A percentile compares a stretch with the other conserved stretches of the same genome.
phyloP scores from a whole-genome alignment of 2,329 filamentous ascomycete genomes.

The Hysterium pulicare region DNA sequence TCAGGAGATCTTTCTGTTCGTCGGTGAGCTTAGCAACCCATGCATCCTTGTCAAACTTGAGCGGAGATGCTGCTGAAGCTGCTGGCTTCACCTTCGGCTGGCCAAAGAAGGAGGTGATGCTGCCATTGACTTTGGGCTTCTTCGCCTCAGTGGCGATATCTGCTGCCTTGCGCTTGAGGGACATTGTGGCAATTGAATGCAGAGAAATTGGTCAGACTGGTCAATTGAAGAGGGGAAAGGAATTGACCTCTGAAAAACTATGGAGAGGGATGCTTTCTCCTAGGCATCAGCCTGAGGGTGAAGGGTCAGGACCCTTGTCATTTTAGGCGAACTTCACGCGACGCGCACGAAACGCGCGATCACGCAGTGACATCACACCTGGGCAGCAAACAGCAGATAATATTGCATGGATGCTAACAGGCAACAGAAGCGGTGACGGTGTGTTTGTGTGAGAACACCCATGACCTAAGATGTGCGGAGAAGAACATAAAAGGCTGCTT shows the following conservation, averaged over 20 bases:
- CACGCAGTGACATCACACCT: neutral
- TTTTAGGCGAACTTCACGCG: no score
- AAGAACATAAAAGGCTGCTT: no score
- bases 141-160: slow-evolving; percentile 46
- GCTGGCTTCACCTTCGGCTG: slow-evolving; percentile 54
- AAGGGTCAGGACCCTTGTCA: no score
- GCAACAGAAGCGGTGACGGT: neutral
- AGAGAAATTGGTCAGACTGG: slow-evolving; percentile 1
- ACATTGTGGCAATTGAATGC: slow-evolving; percentile 37
- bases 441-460: neutral
- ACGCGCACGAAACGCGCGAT: no score
- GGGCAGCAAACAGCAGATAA: neutral
- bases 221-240: slow-evolving; percentile 1
- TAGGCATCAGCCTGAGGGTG: no score
- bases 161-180: slow-evolving; percentile 51
- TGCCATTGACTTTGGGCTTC: slow-evolving; percentile 60
- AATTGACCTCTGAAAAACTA: no score
- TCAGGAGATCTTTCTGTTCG: slow-evolving; percentile 78
- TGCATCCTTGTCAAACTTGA: slow-evolving; percentile 77
- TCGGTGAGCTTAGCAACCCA: slow-evolving; percentile 77
- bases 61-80: slow-evolving; percentile 18
- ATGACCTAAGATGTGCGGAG: no score
- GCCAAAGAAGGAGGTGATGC: slow-evolving; percentile 87
- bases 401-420: neutral
- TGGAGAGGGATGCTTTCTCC: no score